Evolutionary conservation across 208 protist genomes (phyloP).

Genomic region (Crithidia mellificae): DNA sequence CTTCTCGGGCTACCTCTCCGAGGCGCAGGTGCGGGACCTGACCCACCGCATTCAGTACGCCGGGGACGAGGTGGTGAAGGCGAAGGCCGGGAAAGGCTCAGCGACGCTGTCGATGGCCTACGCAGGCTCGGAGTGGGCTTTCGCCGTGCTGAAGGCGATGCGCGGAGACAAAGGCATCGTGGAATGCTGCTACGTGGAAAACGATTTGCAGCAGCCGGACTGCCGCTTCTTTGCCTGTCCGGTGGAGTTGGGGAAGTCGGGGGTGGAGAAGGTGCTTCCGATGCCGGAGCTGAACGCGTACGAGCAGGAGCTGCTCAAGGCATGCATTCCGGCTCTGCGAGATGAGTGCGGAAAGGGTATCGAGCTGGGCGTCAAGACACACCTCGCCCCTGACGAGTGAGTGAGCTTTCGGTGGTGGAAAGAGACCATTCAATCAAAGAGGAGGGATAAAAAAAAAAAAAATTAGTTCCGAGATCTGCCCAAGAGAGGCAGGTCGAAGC

Average conservation of each 20-base stretch:
- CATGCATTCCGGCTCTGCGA: slow-evolving; percentile 71
- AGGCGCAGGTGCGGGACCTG: slow-evolving; percentile 73
- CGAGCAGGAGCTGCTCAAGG: slow-evolving; percentile 71
- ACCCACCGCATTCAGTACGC: slow-evolving; percentile 85
- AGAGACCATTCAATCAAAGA: too few species aligned
- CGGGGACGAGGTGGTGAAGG: slow-evolving; percentile 89
- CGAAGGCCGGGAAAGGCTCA: slow-evolving; percentile 84
- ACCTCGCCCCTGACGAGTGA: slow-evolving; percentile 26
- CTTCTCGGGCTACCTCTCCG: slow-evolving; percentile 45
- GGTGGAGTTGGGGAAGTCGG: slow-evolving; percentile 77
- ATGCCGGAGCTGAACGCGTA: slow-evolving; percentile 62
- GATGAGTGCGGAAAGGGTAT: slow-evolving; percentile 79
- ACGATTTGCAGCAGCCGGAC: slow-evolving; percentile 36
- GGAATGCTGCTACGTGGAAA: slow-evolving; percentile 79
- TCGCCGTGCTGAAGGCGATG: slow-evolving; percentile 66
- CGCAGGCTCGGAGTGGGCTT: slow-evolving; percentile 69
- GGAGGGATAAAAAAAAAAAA: not conserved
- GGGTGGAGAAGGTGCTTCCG: slow-evolving; percentile 67
- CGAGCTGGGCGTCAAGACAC: slow-evolving; percentile 42
- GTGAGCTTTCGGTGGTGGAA: not conserved
- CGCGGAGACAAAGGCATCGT: slow-evolving; percentile 72
- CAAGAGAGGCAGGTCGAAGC: too few species aligned
- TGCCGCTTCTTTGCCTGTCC: slow-evolving; percentile 82
- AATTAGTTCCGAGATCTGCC: not conserved
- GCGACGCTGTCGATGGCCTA: slow-evolving; percentile 71